Conservation (phyloP, 139 green algal species). For the Zygnema circumcarinatum region DNA sequence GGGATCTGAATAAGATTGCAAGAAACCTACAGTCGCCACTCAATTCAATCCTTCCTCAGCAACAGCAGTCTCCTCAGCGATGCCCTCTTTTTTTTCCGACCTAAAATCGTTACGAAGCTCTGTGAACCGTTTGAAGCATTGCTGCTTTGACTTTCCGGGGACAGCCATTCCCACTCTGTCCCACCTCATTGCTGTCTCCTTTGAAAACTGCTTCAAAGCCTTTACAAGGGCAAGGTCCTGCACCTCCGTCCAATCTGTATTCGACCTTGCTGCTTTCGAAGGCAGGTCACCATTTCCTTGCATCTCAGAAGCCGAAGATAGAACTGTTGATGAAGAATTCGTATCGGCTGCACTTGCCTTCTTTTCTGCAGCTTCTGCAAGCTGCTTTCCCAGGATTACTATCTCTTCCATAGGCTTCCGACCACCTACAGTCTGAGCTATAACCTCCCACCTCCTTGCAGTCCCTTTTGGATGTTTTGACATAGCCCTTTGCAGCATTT, state of each 20-base stretch:
- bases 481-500: neutral
- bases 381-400: neutral
- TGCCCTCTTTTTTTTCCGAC: neutral
- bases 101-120: constrained; percentile 78
- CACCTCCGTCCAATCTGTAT: constrained; percentile 81
- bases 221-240: constrained; percentile 87
- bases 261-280: too few species aligned
- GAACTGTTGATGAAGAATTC: constrained; percentile 33
- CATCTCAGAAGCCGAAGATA: neutral
- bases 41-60: neutral
- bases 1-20: neutral
- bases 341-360: neutral
- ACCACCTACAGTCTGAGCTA: neutral
- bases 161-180: constrained; percentile 75
- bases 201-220: constrained; percentile 86
- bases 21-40: constrained; percentile 3
- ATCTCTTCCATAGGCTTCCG: neutral
- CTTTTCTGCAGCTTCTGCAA: neutral
- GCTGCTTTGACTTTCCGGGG: constrained; percentile 81
- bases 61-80: neutral
- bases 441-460: neutral
- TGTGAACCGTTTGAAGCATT: constrained; percentile 89
- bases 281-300: too few species aligned
- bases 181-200: constrained; percentile 77
- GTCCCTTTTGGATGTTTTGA: neutral